A percentile compares a stretch with the other conserved stretches of the same genome.
phyloP scores from a whole-genome alignment of 345 rosid genomes.

The Lepidium africanum region DNA sequence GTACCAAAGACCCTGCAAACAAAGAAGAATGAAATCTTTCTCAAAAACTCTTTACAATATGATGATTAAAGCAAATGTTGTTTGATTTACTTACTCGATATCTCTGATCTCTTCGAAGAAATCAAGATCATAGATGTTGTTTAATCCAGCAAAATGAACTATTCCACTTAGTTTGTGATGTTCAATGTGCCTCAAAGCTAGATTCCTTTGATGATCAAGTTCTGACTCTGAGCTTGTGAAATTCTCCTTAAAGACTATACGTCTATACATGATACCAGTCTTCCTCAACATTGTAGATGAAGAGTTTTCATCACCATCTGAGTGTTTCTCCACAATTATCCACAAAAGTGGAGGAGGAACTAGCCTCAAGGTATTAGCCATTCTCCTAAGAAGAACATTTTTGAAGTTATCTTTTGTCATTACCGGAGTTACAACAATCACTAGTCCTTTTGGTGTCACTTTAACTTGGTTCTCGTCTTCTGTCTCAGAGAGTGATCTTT shows the following conservation, averaged over 20 bases:
- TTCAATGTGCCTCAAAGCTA: slow-evolving; percentile 72
- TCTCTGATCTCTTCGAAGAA: slow-evolving; percentile 73
- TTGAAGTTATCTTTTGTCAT: slow-evolving; percentile 29
- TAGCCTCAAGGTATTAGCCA: slow-evolving; percentile 55
- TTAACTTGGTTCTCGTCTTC: neutral
- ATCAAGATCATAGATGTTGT: slow-evolving; percentile 73
- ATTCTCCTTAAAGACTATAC: slow-evolving; percentile 59
- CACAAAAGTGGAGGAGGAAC: slow-evolving; percentile 70
- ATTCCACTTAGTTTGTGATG: slow-evolving; percentile 70
- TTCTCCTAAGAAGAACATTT: slow-evolving; percentile 52
- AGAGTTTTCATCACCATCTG: slow-evolving; percentile 32
- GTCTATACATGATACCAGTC: slow-evolving; percentile 80
- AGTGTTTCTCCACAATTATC: slow-evolving; percentile 63
- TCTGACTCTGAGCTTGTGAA: slow-evolving; percentile 55
- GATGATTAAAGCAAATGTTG: neutral
- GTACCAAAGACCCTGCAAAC: slow-evolving; percentile 69
- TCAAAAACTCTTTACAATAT: neutral
- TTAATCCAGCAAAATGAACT: slow-evolving; percentile 71
- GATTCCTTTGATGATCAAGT: slow-evolving; percentile 67
- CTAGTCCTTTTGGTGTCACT: slow-evolving; percentile 34
- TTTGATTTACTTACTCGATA: slow-evolving; percentile 51
- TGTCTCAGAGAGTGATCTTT: slow-evolving; percentile 1
- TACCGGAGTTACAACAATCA: slow-evolving; percentile 62
- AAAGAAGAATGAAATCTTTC: neutral
- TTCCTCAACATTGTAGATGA: slow-evolving; percentile 47